phyloP scores from a whole-genome alignment of 208 protist species.

The Wallacemonas collosoma region DNA sequence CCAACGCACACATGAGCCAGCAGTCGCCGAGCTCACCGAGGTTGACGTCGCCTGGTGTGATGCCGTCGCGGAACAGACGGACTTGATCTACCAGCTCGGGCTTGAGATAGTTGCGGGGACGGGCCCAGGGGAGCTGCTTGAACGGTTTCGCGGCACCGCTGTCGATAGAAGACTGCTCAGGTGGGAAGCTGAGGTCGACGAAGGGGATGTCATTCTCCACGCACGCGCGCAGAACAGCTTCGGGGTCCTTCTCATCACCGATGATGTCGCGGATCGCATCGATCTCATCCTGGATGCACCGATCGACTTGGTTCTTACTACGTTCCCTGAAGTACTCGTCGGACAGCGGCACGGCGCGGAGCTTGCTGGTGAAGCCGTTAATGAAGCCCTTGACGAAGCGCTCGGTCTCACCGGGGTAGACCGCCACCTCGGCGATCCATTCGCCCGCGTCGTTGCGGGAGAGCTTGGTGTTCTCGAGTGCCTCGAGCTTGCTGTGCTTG shows the following conservation, averaged over 20 bases:
- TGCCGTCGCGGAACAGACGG: conserved; percentile 72
- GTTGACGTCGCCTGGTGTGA: conserved; percentile 63
- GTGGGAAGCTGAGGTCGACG: conserved; percentile 81
- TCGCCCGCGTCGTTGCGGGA: conserved; percentile 43
- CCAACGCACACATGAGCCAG: conserved; percentile 86
- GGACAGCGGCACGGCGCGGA: conserved; percentile 68
- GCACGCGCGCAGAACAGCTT: conserved; percentile 51
- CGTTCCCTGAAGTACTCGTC: conserved; percentile 65
- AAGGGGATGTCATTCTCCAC: conserved; percentile 61
- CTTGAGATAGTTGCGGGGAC: conserved; percentile 68
- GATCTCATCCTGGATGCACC: conserved; percentile 55
- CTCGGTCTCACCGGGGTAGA: conserved; percentile 85
- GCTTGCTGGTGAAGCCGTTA: conserved; percentile 80
- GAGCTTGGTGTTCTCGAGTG: conserved; percentile 65
- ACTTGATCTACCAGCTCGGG: conserved; percentile 61
- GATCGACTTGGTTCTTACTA: conserved; percentile 31
- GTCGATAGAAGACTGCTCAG: conserved; percentile 54
- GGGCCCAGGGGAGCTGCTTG: conserved; percentile 71
- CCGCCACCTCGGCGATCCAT: conserved; percentile 56
- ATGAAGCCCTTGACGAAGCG: conserved; percentile 79
- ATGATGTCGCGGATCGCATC: conserved; percentile 46
- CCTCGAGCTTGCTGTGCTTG: conserved; percentile 76
- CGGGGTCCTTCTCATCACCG: conserved; percentile 41
- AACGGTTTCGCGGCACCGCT: conserved; percentile 37
- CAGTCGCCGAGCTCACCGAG: conserved; percentile 84